Percentiles rank a stretch among this genome's conserved stretches.
These are phyloP conservation scores for Adiantum capillusveneris DNA, from an alignment of 75 land plant species.

Conservation along the genomic window DNA sequence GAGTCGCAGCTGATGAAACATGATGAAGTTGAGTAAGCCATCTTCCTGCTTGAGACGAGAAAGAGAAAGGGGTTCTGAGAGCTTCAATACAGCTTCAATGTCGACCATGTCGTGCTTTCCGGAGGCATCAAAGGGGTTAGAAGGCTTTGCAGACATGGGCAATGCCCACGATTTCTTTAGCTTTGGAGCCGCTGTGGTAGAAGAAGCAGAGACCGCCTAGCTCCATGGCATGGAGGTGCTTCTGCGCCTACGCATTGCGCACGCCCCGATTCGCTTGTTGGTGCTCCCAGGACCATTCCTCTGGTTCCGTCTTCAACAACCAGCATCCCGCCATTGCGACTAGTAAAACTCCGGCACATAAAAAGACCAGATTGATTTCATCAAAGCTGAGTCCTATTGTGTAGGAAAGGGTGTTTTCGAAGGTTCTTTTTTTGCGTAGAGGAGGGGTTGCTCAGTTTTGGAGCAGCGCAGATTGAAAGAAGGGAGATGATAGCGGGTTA, in stretches of 20 bases:
- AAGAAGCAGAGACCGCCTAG: constrained; percentile 77
- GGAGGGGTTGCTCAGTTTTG: too few species aligned
- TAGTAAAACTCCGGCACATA: too few species aligned
- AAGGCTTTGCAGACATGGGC: constrained; percentile 52
- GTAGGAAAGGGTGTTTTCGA: too few species aligned
- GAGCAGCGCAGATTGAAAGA: too few species aligned
- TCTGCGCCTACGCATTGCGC: constrained; percentile 78
- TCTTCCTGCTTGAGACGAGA: constrained; percentile 44
- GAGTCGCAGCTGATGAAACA: constrained; percentile 71
- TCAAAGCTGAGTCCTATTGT: too few species aligned
- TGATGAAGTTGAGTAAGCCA: constrained; percentile 11
- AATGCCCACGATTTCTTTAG: constrained; percentile 60
- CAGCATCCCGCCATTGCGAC: constrained; percentile 32
- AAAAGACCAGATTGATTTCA: too few species aligned
- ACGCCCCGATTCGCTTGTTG: constrained; percentile 62
- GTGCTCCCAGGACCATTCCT: constrained; percentile 85
- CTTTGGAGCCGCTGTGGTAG: constrained; percentile 67
- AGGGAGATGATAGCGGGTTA: too few species aligned
- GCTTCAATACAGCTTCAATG: constrained; percentile 49
- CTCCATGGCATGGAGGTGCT: constrained; percentile 53
- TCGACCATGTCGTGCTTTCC: constrained; percentile 61
- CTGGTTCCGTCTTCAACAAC: constrained; percentile 86
- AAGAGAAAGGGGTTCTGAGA: constrained; percentile 48
- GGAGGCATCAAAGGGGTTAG: constrained; percentile 26
- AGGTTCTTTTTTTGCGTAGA: too few species aligned